Conservation (phyloP, 208 protist species). For the Acanthamoeba quina region DNA sequence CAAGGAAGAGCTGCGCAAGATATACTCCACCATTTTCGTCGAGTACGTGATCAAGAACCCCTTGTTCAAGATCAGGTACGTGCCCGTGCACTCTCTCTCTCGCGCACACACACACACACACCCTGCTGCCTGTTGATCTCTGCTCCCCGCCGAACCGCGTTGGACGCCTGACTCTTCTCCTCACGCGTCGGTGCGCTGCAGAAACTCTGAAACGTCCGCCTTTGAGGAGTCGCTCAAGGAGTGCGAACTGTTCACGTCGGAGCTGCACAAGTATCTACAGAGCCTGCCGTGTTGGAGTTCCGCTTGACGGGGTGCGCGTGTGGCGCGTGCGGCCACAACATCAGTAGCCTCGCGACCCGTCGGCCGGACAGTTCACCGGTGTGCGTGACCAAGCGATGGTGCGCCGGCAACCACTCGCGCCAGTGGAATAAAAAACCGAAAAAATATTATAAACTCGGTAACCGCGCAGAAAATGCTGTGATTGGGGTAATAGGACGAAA, state of each 20-base stretch:
- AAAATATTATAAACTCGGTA: background rate
- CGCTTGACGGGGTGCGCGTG: background rate
- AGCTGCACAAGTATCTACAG: background rate
- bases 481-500: background rate
- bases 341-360: too few species aligned
- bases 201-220: background rate
- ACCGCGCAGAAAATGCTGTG: background rate
- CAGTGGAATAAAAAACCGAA: background rate
- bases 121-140: too few species aligned
- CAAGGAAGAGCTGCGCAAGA: constrained; percentile 19
- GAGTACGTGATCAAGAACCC: constrained; percentile 52
- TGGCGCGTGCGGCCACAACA: too few species aligned
- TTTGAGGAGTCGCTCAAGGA: constrained; percentile 29
- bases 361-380: too few species aligned
- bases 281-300: constrained; percentile 3
- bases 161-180: too few species aligned
- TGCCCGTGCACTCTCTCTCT: too few species aligned
- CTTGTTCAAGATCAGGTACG: constrained; percentile 37
- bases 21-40: constrained; percentile 41
- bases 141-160: too few species aligned
- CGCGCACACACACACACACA: too few species aligned
- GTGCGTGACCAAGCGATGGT: too few species aligned
- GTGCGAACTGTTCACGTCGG: background rate
- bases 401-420: background rate
- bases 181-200: too few species aligned